Base-by-base conservation (phyloP, 1,284 basidiomycete genomes). In the Leccinum pachyderme region DNA sequence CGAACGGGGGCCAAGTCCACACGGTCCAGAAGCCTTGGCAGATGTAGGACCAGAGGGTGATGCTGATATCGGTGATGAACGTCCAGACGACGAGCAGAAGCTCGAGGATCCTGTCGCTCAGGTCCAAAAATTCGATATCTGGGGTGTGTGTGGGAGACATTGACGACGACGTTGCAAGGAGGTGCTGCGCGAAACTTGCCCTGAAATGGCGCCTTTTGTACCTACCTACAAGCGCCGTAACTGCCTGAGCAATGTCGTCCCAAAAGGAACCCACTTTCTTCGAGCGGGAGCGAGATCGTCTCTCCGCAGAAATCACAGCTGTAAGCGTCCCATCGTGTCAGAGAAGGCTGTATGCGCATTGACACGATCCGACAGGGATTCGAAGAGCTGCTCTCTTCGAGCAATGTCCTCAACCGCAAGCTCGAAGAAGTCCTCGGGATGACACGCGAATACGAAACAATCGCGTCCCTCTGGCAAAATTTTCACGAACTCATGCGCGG, bases 361-460 rank as follows among this genome's bases (percentile, higher is more conserved):
- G 33, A 61, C 22, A 37, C n/a, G 6, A 51, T 13, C 3, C 57
- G 29, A 15, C 25, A 97, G 95, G 88, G 87, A n/a, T 93, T 97
- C 64, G 95, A 96, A 66, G 88, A 92, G 57, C 73, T 96, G 5
- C 75, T 97, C 15, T 88, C 88, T 2, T 84, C 89, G n/a, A 87
- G 86, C 55, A 98, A 98, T 68, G 81, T 82, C n/a, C 75, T 95
- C 18, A 97, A 97, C 70, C 84, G 95, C 55, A 95, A 93, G 66
- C 78, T 97, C 4, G 95, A 98, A 72, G 93, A 97, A 69, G 90
- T 93, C 0, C 78, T 92, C 35, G 89, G 89, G 8, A 95, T 97
- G 79, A 94, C 95, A 5, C 87, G 87, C 59, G 95, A 97, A 75
- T 96, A 97, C 70, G 86, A 89, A 52, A 94, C 91, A 0, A 94